phyloP scores from a whole-genome alignment of 805 yeast species.

The Metschnikowia colocasiae region DNA sequence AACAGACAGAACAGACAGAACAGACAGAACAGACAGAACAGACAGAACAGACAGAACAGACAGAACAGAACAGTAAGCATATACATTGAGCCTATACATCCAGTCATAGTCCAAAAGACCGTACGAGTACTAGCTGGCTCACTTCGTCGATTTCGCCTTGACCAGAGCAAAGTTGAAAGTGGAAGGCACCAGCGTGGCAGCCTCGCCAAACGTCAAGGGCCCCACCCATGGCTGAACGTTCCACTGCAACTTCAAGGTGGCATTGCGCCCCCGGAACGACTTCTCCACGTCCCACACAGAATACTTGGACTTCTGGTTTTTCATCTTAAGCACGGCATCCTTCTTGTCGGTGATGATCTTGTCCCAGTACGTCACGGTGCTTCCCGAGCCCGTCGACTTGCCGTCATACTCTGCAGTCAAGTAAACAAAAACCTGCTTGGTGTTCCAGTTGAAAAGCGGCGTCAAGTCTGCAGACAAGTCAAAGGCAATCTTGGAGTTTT shows the following conservation, averaged over 20 bases:
- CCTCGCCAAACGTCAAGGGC: conserved; percentile 65
- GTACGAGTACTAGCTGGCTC: too few species aligned
- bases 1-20: too few species aligned
- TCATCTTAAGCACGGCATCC: conserved; percentile 54
- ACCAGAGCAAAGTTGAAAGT: conserved; percentile 31
- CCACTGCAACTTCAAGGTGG: conserved; percentile 74
- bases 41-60: too few species aligned
- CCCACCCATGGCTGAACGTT: conserved; percentile 92
- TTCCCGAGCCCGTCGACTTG: conserved; percentile 41
- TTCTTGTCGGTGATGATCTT: conserved; percentile 59
- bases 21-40: too few species aligned
- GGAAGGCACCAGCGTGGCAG: conserved; percentile 19
- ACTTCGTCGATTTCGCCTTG: conserved; percentile 13
- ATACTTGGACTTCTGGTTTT: conserved; percentile 63
- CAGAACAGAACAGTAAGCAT: too few species aligned
- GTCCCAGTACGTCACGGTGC: conserved; percentile 89
- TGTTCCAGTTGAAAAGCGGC: conserved; percentile 91
- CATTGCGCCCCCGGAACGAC: conserved; percentile 57
- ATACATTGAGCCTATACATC: too few species aligned
- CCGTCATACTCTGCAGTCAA: conserved; percentile 79
- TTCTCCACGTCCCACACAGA: conserved; percentile 82
- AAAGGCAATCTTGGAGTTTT: conserved; percentile 66
- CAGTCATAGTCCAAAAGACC: too few species aligned
- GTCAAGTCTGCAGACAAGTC: conserved; percentile 72
- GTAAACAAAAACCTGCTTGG: conserved; percentile 92